These are phyloP conservation scores for Hirsutella rhossiliensis DNA, from an alignment of 2,329 filamentous ascomycete genomes.

Conservation along the genomic window DNA sequence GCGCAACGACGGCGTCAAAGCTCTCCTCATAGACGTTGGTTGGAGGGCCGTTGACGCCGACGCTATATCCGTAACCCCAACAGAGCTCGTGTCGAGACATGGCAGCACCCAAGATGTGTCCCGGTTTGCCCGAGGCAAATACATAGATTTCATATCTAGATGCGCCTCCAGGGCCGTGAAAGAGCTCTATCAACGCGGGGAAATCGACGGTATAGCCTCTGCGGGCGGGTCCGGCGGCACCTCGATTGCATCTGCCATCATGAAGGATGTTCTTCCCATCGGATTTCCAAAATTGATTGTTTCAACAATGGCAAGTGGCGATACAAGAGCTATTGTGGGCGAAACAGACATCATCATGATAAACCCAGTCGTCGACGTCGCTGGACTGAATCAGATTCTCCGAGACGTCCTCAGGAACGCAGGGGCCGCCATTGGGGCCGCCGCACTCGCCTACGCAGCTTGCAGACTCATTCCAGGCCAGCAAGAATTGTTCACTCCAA, in stretches of 20 bases:
- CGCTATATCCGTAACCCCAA: conserved; percentile 33
- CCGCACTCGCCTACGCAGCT: conserved; percentile 33
- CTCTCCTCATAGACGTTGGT: conserved; percentile 31
- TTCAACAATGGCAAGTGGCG: conserved; percentile 56
- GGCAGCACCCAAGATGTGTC: conserved; percentile 18
- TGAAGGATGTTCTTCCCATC: conserved; percentile 48
- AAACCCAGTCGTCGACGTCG: conserved; percentile 60
- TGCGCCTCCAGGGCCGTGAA: conserved; percentile 31
- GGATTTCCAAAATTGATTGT: conserved; percentile 61
- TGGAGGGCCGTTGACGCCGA: conserved; percentile 26
- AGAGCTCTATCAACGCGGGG: conserved; percentile 20
- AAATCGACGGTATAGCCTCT: conserved; percentile 43
- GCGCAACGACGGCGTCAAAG: conserved; percentile 5
- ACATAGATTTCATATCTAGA: conserved; percentile 41
- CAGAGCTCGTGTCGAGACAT: conserved; percentile 25
- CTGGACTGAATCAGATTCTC: conserved; percentile 50
- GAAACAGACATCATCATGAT: conserved; percentile 59
- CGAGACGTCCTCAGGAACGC: conserved; percentile 49
- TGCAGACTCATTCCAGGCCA: conserved; percentile 1
- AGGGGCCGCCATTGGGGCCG: conserved; percentile 46
- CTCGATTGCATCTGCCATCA: conserved; percentile 44
- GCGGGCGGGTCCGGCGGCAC: conserved; percentile 54
- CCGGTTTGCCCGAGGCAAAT: conserved; percentile 35
- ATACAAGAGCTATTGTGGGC: conserved; percentile 51
- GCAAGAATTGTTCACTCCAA: conserved; percentile 6